These are phyloP conservation scores for Rhizopus delemar DNA, from an alignment of 371 early-diverging fungal species.

Conservation along the genomic window DNA sequence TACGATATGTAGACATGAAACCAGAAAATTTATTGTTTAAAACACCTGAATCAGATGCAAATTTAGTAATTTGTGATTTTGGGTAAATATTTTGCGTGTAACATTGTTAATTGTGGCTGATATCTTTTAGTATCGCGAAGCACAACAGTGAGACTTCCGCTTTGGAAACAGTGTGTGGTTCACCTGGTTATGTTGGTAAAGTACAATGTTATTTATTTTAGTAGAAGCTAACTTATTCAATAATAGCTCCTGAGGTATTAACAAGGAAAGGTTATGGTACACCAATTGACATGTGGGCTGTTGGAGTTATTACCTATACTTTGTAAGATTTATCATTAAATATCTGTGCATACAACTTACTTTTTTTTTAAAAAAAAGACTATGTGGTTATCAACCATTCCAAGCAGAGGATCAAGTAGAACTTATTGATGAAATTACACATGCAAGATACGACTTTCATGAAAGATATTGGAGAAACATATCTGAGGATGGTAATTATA, in stretches of 20 bases:
- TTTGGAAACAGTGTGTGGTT: conserved; percentile 61
- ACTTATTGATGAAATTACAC: conserved; percentile 62
- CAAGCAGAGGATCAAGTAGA: conserved; percentile 59
- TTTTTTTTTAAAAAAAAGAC: conserved; percentile 23
- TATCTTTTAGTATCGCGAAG: conserved; percentile 49
- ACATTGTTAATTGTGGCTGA: conserved; percentile 2
- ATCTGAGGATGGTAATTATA: conserved; percentile 59
- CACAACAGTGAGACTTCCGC: conserved; percentile 44
- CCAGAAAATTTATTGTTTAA: conserved; percentile 79
- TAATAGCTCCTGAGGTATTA: conserved; percentile 83
- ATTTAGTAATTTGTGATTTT: conserved; percentile 65
- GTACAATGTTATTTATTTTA: not conserved
- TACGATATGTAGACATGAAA: conserved; percentile 59
- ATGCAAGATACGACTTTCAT: conserved; percentile 70
- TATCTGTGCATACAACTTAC: conserved; percentile 8
- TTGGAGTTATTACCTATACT: conserved; percentile 72
- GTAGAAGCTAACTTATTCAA: not conserved
- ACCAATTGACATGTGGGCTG: conserved; percentile 84
- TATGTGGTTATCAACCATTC: conserved; percentile 77
- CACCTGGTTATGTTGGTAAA: conserved; percentile 53
- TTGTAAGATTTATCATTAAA: conserved; percentile 43
- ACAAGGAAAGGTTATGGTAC: conserved; percentile 67
- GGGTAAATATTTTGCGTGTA: conserved; percentile 39
- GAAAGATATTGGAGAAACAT: conserved; percentile 78
- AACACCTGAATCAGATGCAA: conserved; percentile 58